These are phyloP conservation scores for Xerocomus brunneocitrinus DNA, from an alignment of 768 basidiomycete genomes.

Conservation along the genomic window DNA sequence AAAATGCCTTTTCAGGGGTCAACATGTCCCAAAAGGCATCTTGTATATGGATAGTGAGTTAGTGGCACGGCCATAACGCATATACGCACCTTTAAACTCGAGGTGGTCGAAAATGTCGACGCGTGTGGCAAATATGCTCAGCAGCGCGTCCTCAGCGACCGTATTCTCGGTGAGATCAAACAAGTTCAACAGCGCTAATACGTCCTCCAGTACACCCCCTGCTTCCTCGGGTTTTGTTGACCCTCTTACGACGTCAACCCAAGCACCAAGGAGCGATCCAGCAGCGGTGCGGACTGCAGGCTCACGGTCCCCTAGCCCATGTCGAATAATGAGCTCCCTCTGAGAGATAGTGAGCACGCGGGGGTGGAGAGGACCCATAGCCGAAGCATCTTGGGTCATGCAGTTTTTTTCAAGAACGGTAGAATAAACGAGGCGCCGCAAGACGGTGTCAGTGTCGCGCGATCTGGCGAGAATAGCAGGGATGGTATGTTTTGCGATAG, in stretches of 20 bases:
- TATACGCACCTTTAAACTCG: slow-evolving; percentile 59
- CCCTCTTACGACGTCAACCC: slow-evolving; percentile 61
- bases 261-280: slow-evolving; percentile 62
- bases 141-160: slow-evolving; percentile 70
- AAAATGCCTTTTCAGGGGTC: slow-evolving; percentile 72
- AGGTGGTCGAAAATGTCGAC: slow-evolving; percentile 63
- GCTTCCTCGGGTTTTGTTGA: slow-evolving; percentile 34
- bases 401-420: slow-evolving; percentile 49
- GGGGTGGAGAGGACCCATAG: slow-evolving; percentile 58
- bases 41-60: slow-evolving; percentile 24
- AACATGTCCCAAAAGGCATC: slow-evolving; percentile 69
- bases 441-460: slow-evolving; percentile 70
- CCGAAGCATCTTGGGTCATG: slow-evolving; percentile 24
- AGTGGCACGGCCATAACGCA: background rate
- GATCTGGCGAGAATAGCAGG: slow-evolving; percentile 67
- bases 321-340: slow-evolving; percentile 70
- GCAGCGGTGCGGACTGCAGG: slow-evolving; percentile 66
- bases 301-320: slow-evolving; percentile 87
- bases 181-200: slow-evolving; percentile 47
- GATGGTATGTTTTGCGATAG: slow-evolving; percentile 51
- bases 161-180: slow-evolving; percentile 57
- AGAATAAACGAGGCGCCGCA: slow-evolving; percentile 72
- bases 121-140: slow-evolving; percentile 64
- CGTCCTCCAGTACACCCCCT: slow-evolving; percentile 31
- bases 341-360: slow-evolving; percentile 63